Percentiles rank a stretch among this genome's conserved stretches.
Evolutionary conservation across 331 rosid species (phyloP).

Genomic region (Acacia pycnantha): DNA sequence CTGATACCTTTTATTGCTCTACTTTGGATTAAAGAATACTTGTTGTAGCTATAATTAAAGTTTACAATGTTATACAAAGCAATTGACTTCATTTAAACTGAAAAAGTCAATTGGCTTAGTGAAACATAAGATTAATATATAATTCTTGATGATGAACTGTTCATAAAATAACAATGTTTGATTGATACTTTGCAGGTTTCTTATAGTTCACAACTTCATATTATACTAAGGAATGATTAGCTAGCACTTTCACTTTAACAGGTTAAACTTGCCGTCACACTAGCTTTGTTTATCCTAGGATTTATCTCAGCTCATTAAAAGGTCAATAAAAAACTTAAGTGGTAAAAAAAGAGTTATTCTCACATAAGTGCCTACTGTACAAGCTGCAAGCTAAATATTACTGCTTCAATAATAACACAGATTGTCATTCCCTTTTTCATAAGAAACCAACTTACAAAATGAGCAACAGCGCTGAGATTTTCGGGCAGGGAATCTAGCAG

Average conservation of each 20-base stretch:
- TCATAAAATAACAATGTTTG: neutral
- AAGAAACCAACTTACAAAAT: conserved; percentile 45
- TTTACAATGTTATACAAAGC: neutral
- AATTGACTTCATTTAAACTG: neutral
- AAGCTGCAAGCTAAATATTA: conserved; percentile 10
- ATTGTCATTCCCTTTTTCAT: neutral
- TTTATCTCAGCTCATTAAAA: conserved; percentile 13
- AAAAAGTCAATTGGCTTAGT: neutral
- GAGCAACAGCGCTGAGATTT: conserved; percentile 46
- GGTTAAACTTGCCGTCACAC: neutral
- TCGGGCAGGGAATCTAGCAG: conserved; percentile 41
- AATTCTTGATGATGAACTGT: neutral
- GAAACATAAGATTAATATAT: neutral
- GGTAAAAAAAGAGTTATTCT: neutral
- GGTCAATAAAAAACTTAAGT: neutral
- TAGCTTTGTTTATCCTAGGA: conserved; percentile 13
- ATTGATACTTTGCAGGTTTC: conserved; percentile 11
- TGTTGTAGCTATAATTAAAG: neutral
- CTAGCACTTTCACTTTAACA: neutral
- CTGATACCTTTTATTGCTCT: neutral
- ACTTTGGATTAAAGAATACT: neutral
- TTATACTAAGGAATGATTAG: conserved; percentile 2
- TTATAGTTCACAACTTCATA: neutral
- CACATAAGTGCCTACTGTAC: neutral
- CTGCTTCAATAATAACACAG: neutral